Conservation (phyloP, 2,329 filamentous ascomycete species). For the Cladophialophora bantiana region DNA sequence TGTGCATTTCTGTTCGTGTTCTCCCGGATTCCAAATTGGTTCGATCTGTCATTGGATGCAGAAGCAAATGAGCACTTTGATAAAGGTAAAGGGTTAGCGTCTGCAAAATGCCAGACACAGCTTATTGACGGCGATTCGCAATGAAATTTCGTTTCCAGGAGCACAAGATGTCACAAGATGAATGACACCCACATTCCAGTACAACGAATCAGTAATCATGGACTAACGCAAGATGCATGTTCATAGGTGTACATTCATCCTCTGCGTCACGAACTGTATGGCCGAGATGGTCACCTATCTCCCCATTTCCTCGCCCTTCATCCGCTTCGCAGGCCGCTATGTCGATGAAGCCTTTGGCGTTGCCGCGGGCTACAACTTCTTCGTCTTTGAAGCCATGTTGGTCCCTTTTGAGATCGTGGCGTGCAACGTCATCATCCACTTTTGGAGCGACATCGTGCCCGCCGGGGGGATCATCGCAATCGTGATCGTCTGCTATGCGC, state of each 20-base stretch:
- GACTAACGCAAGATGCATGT: background rate
- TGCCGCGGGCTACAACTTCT: conserved; percentile 59
- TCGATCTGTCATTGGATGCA: background rate
- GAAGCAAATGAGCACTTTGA: background rate
- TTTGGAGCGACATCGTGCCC: conserved; percentile 57
- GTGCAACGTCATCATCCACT: conserved; percentile 58
- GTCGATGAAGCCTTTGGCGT: conserved; percentile 59
- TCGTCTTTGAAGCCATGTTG: conserved; percentile 58
- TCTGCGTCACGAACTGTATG: conserved; percentile 55
- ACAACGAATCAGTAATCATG: background rate
- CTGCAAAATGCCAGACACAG: background rate
- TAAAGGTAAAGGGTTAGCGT: background rate
- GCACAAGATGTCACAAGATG: background rate
- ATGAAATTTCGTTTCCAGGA: background rate
- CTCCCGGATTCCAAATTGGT: background rate
- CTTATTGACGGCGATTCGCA: background rate
- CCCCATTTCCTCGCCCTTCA: conserved; percentile 56
- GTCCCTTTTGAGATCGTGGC: conserved; percentile 62
- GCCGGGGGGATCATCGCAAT: conserved; percentile 56
- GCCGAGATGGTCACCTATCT: conserved; percentile 61
- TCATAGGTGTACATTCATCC: conserved; percentile 53
- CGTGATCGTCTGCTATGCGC: conserved; percentile 53
- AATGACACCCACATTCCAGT: background rate
- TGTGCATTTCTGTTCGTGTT: background rate
- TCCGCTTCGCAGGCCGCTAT: conserved; percentile 56